Evolutionary conservation across 1,284 basidiomycete genomes (phyloP), one percentile per base, ranked within the genome.

Genomic region (Peniophora sp.): DNA sequence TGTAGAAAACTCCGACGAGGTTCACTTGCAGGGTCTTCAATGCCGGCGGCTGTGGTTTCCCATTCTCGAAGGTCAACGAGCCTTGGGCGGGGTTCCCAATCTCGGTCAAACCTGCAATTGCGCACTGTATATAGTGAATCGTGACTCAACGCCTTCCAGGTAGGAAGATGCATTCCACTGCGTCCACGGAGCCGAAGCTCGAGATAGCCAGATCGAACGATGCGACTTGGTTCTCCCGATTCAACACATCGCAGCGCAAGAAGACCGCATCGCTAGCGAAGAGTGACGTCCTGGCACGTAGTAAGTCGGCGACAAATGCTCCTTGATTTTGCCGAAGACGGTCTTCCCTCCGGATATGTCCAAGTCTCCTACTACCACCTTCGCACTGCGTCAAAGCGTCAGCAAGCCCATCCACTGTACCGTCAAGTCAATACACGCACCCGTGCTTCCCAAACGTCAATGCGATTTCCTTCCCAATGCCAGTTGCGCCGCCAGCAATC

Each of bases 281-380:
- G 52, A 10, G 23, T 10, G 34, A 37, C 34, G n/a, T 48, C 47
- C 23, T 34, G 10, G 24, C 15, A 24, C 46, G 17, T 14, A n/a
- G 12, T 47, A 17, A 2, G 11, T 9, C 20, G 11, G 12, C 42
- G 10, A 17, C n/a, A 23, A 46, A 5, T 8, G 59, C 72, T 52
- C 55, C 41, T 62, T 62, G 49, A 80, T 75, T 42, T 74, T 69
- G 6, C 61, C 51, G 0, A 71, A 74, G 3, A 72, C 69, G 34
- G 65, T 63, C 51, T 71, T 58, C 3, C 70, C 74, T 3, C 67
- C 69, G 10, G 58, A 59, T 12, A 64, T 51, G 52, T 79, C 70
- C 45, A 73, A 52, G 57, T 83, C 79, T 23, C 74, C 78, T 54
- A 82, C 73, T 34, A 81, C 74, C 2, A 83, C 61, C 54, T 76